Evolutionary conservation across 2,329 filamentous ascomycete genomes (phyloP).

Genomic region (Ophiostoma sp.): DNA sequence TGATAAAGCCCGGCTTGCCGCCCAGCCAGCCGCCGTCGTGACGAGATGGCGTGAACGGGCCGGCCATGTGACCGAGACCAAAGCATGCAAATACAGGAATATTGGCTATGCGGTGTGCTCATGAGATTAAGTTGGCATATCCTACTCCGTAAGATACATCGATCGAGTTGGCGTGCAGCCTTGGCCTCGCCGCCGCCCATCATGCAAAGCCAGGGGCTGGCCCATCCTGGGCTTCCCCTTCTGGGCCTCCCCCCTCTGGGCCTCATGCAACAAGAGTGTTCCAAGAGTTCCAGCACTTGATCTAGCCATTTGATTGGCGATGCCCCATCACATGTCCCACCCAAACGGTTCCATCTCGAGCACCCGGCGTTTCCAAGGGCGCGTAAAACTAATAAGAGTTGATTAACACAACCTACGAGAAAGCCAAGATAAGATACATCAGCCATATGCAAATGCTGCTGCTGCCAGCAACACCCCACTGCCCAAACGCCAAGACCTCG

Average conservation of each 20-base stretch:
- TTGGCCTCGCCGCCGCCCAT: not conserved
- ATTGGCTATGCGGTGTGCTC: no score
- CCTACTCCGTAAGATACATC: not conserved
- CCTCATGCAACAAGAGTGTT: constrained; percentile 36
- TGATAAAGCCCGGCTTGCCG: not conserved
- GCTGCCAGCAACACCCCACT: not conserved
- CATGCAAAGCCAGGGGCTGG: not conserved
- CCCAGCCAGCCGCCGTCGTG: not conserved
- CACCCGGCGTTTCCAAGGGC: constrained; percentile 40
- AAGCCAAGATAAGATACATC: not conserved
- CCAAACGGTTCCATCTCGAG: constrained; percentile 25
- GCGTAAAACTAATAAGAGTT: constrained; percentile 32
- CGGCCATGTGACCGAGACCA: not conserved
- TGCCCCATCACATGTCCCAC: constrained; percentile 29
- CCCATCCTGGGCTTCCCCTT: not conserved
- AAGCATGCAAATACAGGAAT: not conserved
- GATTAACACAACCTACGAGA: not conserved
- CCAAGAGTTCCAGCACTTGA: constrained; percentile 36
- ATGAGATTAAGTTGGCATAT: no score
- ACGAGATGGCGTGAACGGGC: not conserved
- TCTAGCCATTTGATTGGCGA: constrained; percentile 37
- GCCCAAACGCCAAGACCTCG: not conserved
- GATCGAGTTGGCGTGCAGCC: not conserved
- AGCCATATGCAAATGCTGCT: not conserved
- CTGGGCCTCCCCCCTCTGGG: constrained; percentile 25